A percentile compares a stretch with the other conserved stretches of the same genome.
phyloP scores from a whole-genome alignment of 164 flowering plant species.

The Tetracentron sinense region DNA sequence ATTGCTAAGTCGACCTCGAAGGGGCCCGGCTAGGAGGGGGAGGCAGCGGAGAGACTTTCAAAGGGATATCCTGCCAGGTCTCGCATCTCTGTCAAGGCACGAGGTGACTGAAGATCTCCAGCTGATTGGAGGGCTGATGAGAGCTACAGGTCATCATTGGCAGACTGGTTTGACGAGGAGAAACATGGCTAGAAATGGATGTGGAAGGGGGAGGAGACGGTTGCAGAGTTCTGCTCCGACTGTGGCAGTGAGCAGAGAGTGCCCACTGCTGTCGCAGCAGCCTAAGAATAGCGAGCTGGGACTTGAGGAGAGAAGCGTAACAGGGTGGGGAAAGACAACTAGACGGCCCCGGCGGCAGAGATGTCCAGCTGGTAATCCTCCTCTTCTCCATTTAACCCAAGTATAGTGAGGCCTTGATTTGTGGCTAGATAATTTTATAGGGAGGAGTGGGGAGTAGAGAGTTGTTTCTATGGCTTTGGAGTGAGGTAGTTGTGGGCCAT shows the following conservation, averaged over 20 bases:
- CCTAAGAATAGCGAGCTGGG: slow-evolving; percentile 38
- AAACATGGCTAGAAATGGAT: slow-evolving; percentile 49
- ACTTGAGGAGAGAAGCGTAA: slow-evolving; percentile 60
- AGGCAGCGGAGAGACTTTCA: slow-evolving; percentile 93
- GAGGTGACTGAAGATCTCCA: slow-evolving; percentile 94
- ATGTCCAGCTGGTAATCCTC: slow-evolving; percentile 57
- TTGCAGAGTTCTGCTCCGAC: slow-evolving; percentile 18
- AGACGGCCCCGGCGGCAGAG: slow-evolving; percentile 85
- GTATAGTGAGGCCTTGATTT: slow-evolving; percentile 8
- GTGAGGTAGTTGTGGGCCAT: slow-evolving; percentile 16
- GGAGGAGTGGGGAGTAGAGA: slow-evolving; percentile 7
- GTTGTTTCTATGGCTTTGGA: slow-evolving; percentile 8
- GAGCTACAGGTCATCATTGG: slow-evolving; percentile 76
- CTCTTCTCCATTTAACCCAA: slow-evolving; percentile 19
- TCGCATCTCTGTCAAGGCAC: slow-evolving; percentile 80
- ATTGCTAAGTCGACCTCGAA: slow-evolving; percentile 39
- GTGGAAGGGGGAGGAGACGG: slow-evolving; percentile 57
- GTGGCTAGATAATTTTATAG: slow-evolving; percentile 15
- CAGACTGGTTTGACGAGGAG: slow-evolving; percentile 54
- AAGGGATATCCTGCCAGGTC: slow-evolving; percentile 89
- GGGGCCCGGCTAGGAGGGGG: slow-evolving; percentile 77
- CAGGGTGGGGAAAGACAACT: slow-evolving; percentile 93
- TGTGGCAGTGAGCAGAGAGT: slow-evolving; percentile 12
- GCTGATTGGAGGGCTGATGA: slow-evolving; percentile 62
- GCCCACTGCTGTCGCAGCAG: slow-evolving; percentile 31